Evolutionary conservation across 2,329 filamentous ascomycete species (phyloP).

Genomic region (Xylariaceae sp.): DNA sequence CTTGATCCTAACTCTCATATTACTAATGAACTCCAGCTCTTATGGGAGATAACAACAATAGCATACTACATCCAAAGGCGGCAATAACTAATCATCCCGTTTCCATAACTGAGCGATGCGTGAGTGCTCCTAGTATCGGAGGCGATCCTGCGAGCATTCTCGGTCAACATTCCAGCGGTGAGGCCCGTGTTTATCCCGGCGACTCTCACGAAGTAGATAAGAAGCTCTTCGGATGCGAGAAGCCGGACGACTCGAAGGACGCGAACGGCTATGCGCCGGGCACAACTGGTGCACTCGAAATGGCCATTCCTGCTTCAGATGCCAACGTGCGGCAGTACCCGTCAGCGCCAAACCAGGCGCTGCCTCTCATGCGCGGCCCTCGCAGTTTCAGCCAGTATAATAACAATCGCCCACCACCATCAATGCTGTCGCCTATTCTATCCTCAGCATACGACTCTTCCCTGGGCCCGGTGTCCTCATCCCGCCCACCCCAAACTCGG

Average conservation of each 20-base stretch:
- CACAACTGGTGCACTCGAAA: no score
- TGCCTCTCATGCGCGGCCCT: background rate
- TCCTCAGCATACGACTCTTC: background rate
- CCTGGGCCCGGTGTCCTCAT: background rate
- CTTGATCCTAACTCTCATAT: background rate
- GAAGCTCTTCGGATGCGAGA: conserved; percentile 9
- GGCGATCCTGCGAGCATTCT: background rate
- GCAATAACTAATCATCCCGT: background rate
- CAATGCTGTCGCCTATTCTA: background rate
- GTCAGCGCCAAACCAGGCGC: background rate
- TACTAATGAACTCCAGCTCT: background rate
- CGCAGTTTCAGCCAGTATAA: no score
- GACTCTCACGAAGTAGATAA: conserved; percentile 8
- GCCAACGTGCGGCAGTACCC: background rate
- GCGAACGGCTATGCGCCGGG: background rate
- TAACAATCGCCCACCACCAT: background rate
- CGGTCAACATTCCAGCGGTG: background rate
- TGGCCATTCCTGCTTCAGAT: background rate
- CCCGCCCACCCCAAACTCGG: background rate
- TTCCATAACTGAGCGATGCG: background rate
- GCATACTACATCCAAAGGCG: background rate
- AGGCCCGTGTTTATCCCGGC: conserved; percentile 10
- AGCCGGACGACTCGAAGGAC: background rate
- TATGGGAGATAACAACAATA: background rate
- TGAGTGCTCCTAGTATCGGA: conserved; percentile 15